phyloP scores from a whole-genome alignment of 768 basidiomycete species.

The Cystobasidium tubakii region DNA sequence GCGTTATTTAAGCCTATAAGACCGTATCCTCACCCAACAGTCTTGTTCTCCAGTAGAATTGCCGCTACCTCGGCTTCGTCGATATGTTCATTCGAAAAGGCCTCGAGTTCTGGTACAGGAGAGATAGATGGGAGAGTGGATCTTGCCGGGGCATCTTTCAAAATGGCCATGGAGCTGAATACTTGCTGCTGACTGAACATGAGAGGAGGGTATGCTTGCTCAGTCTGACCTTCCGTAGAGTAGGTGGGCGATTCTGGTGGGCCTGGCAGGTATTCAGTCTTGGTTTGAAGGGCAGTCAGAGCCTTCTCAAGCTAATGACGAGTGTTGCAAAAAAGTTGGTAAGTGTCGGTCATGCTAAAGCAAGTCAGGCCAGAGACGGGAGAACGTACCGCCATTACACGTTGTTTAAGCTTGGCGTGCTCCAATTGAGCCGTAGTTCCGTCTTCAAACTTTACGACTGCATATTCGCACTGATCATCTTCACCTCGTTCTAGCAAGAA shows the following conservation, averaged over 20 bases:
- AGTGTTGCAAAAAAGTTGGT: neutral
- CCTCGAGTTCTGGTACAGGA: neutral
- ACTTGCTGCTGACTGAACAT: neutral
- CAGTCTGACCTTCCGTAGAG: neutral
- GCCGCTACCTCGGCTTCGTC: constrained; percentile 8
- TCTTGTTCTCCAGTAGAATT: constrained; percentile 6
- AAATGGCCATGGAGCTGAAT: neutral
- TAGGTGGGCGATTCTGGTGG: neutral
- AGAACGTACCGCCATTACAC: neutral
- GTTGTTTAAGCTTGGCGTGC: constrained; percentile 6
- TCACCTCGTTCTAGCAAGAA: neutral
- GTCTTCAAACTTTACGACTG: neutral
- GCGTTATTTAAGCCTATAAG: neutral
- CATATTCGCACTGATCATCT: neutral
- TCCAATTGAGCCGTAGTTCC: constrained; percentile 1
- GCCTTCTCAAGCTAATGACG: neutral
- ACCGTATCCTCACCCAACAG: neutral
- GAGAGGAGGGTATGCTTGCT: neutral
- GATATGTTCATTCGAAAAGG: neutral
- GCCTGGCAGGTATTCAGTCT: neutral
- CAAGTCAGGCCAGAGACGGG: neutral
- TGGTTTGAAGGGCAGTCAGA: neutral
- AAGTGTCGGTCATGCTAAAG: neutral
- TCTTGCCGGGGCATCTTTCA: neutral
- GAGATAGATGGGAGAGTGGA: neutral